phyloP scores from a whole-genome alignment of 495 filamentous ascomycete genomes.

The Talaromyces wortmannii region DNA sequence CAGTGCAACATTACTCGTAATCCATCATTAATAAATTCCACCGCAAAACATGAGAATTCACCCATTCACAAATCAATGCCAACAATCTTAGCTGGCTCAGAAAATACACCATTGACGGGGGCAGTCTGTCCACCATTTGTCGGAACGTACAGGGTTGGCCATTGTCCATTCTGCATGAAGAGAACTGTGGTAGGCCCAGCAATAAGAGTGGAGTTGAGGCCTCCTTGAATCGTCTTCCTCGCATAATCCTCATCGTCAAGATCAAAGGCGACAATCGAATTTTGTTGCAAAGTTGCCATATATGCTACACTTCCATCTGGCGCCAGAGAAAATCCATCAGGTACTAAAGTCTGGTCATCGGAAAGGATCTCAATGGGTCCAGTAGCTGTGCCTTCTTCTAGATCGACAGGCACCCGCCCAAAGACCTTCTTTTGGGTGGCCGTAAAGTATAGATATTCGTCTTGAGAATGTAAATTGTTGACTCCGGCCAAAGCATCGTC shows the following conservation, averaged over 20 bases:
- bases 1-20: neutral
- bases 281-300: constrained; percentile 22
- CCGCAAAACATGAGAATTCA: neutral
- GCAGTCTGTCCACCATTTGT: constrained; percentile 21
- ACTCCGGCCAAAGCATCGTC: constrained; percentile 27
- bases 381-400: constrained; percentile 11
- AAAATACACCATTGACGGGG: constrained; percentile 18
- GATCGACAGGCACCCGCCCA: constrained; percentile 21
- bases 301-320: constrained; percentile 28
- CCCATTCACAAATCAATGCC: neutral
- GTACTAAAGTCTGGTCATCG: constrained; percentile 14
- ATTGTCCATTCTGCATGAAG: constrained; percentile 14
- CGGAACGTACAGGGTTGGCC: constrained; percentile 16
- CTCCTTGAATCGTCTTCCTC: constrained; percentile 19
- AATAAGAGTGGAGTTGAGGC: constrained; percentile 18
- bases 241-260: constrained; percentile 12
- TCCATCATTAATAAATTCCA: neutral
- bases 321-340: constrained; percentile 25
- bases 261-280: constrained; percentile 17
- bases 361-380: constrained; percentile 23
- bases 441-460: constrained; percentile 31
- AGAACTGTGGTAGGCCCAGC: constrained; percentile 18
- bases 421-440: constrained; percentile 26
- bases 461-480: constrained; percentile 25
- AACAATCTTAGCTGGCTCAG: constrained; percentile 24